Conservation (phyloP, 2,329 filamentous ascomycete species). For the Capronia coronata region DNA sequence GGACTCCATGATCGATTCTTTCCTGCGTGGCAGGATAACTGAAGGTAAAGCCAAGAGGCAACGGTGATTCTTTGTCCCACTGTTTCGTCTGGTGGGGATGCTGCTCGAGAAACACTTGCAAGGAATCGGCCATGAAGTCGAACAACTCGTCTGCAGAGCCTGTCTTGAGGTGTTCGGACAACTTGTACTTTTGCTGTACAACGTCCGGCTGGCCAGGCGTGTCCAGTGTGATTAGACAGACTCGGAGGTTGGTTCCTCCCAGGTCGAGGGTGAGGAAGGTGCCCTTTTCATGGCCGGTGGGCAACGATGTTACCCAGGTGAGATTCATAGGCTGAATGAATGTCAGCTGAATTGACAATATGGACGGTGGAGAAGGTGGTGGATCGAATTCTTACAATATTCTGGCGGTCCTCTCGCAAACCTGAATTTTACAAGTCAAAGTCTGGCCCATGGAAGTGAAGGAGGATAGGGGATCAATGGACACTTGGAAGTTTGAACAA, state of each 20-base stretch:
- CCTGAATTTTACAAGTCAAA: not conserved
- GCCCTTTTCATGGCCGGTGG: conserved; percentile 76
- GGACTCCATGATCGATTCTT: conserved; percentile 83
- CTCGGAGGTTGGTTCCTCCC: conserved; percentile 83
- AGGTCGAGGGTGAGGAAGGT: conserved; percentile 79
- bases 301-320: conserved; percentile 88
- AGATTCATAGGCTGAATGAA: conserved; percentile 82
- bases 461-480: no score
- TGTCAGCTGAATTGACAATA: not conserved
- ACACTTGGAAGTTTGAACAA: no score
- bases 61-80: conserved; percentile 46
- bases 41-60: conserved; percentile 89
- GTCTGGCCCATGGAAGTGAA: not conserved
- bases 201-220: conserved; percentile 85
- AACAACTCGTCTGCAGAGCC: conserved; percentile 71
- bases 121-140: conserved; percentile 88
- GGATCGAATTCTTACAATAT: conserved; percentile 6
- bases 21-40: conserved; percentile 90
- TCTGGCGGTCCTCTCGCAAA: conserved; percentile 1
- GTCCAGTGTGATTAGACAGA: conserved; percentile 83
- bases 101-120: conserved; percentile 82
- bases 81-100: conserved; percentile 52
- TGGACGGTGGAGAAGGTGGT: no score
- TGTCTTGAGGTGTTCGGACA: conserved; percentile 77
- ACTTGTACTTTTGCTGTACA: conserved; percentile 77